Conservation (phyloP, 306 rosid genomes). For the Hylodesmum podocarpum region DNA sequence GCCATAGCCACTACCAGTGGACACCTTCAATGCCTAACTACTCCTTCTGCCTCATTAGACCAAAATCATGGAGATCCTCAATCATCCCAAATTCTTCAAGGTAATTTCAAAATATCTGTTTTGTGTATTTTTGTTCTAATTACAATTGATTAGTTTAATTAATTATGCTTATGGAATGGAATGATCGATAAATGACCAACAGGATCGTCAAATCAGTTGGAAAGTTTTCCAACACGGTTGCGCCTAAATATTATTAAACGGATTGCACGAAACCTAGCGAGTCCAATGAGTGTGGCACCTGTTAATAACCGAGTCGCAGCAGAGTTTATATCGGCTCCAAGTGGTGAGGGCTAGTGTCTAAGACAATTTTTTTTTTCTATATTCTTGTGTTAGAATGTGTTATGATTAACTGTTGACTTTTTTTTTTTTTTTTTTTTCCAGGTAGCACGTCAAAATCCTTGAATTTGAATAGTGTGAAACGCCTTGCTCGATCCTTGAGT, state of each 20-base stretch:
- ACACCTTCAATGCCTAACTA: not conserved
- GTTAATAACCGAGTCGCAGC: not conserved
- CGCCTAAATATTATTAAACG: constrained; percentile 49
- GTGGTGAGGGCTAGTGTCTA: not conserved
- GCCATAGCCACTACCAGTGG: not conserved
- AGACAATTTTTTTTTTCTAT: not conserved
- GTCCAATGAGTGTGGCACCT: not conserved
- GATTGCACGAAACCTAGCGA: constrained; percentile 43
- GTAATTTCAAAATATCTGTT: constrained; percentile 33
- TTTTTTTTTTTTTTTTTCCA: not conserved
- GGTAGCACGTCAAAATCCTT: constrained; percentile 33
- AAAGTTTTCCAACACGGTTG: constrained; percentile 27
- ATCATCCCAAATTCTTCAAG: not conserved
- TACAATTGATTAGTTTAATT: not conserved
- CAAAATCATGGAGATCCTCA: constrained; percentile 19
- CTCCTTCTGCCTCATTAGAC: not conserved
- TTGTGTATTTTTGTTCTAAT: not conserved
- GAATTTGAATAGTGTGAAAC: constrained; percentile 50
- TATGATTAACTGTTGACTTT: not conserved
- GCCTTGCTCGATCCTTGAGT: constrained; percentile 43
- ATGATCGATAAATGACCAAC: not conserved
- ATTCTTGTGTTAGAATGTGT: not conserved
- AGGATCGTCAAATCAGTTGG: constrained; percentile 32
- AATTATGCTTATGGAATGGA: not conserved
- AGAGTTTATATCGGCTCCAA: not conserved